Percentiles rank a stretch among this genome's conserved stretches.
Evolutionary conservation across 2,329 filamentous ascomycete genomes (phyloP).

Genomic region (Fusarium xylarioides): DNA sequence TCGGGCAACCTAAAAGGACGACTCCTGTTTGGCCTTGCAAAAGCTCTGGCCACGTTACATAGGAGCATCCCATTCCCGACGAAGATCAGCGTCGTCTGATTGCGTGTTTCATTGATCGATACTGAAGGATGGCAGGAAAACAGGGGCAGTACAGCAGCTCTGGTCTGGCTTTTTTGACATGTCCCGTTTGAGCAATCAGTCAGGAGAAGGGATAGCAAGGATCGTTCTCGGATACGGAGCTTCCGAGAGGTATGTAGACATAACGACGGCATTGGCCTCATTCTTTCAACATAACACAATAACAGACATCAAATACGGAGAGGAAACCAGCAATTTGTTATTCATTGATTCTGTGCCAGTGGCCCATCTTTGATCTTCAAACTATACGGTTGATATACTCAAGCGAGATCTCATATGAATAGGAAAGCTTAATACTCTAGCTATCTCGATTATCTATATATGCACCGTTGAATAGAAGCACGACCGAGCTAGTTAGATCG

Average conservation of each 20-base stretch:
- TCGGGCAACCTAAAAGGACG: background rate
- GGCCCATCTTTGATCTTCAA: background rate
- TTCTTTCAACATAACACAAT: background rate
- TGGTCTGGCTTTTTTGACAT: background rate
- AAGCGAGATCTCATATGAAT: background rate
- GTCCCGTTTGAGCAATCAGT: background rate
- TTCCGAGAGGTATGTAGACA: background rate
- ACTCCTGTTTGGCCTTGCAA: background rate
- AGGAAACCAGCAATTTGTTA: background rate
- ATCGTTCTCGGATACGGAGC: background rate
- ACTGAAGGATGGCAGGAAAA: slow-evolving; percentile 4
- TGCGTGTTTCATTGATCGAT: slow-evolving; percentile 21
- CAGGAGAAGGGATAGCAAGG: background rate
- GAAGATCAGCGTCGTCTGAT: slow-evolving; percentile 14
- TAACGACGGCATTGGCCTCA: background rate
- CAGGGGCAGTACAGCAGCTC: slow-evolving; percentile 1
- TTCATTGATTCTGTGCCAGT: background rate
- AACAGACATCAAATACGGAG: background rate
- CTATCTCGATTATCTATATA: slow-evolving; percentile 13
- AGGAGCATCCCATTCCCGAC: background rate
- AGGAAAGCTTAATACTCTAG: background rate
- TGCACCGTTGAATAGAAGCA: background rate
- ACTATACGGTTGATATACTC: background rate
- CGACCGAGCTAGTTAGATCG: background rate
- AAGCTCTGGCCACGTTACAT: slow-evolving; percentile 22